A percentile compares a stretch with the other conserved stretches of the same genome.
Conservation (phyloP, 176 grass and related monocot species). For the Chrysopogon serrulatus region DNA sequence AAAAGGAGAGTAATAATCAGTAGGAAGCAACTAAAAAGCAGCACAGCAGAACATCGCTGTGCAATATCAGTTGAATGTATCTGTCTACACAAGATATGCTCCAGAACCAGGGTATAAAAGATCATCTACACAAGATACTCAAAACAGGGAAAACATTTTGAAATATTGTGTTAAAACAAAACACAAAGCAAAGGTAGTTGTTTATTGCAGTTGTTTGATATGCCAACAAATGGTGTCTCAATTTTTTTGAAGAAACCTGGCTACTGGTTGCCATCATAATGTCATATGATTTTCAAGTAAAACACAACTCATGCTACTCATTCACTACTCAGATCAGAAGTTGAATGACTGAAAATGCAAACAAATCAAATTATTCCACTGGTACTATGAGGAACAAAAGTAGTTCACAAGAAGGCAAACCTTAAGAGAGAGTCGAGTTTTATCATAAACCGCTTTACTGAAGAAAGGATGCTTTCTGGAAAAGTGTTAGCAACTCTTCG, state of each 20-base stretch:
- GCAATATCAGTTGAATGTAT: neutral
- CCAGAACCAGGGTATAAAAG: neutral
- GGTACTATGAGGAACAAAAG: neutral
- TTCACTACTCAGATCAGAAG: neutral
- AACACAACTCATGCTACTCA: neutral
- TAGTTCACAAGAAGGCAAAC: constrained; percentile 35
- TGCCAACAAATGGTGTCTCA: neutral
- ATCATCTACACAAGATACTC: neutral
- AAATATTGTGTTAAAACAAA: neutral
- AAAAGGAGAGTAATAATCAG: neutral
- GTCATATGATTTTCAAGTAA: neutral
- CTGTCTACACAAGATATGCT: neutral
- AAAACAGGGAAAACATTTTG: neutral
- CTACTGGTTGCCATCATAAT: neutral
- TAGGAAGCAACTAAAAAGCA: neutral
- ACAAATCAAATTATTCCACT: neutral
- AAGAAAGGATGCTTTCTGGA: constrained; percentile 52
- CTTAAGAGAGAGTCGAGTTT: constrained; percentile 63
- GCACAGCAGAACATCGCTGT: neutral
- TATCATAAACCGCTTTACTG: constrained; percentile 70
- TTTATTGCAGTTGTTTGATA: neutral
- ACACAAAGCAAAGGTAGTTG: neutral
- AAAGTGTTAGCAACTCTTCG: constrained; percentile 74
- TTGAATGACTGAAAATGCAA: neutral
- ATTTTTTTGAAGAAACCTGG: neutral